Evolutionary conservation across 2,329 filamentous ascomycete species (phyloP), one percentile per base, ranked within the genome.

Genomic region (Aureobasidium sp.): DNA sequence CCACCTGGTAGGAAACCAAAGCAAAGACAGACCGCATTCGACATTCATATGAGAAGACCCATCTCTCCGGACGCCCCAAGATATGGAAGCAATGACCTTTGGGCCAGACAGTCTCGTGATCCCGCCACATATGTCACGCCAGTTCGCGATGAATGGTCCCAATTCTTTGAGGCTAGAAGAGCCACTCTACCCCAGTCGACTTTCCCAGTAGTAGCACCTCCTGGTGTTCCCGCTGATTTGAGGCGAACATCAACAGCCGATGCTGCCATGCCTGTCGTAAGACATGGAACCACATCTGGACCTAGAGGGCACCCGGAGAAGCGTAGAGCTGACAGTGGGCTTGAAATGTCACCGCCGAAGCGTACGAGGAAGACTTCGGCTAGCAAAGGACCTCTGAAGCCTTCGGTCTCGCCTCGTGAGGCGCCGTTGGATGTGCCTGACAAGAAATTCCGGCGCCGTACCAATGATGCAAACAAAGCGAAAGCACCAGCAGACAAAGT

Each of bases 401-500:
- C 45, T 20, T 60, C 57, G 20, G 36, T 42, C 12, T 60, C 57
- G 25, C 57, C 57, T 51, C 44, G 57, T 15, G 45, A 60, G 25
- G 57, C 45, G 20, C 57, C 57, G 7, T 36, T 60, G 9, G 57
- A 51, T 42, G 45, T 29, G 17, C 25, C 45, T 7, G 36, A 41
- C 15, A 60, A 51, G 45, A 49, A 42, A 22, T 45, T 44, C 25
- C 25, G 34, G 11, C 57, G 45, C 11, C 44, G 45, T n/a, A 25
- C 45, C 2, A 49, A 51, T 1, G 45, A 60, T 14, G 29, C 57
- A 20, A 60, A 31, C 34, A 42, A 41, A 58, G 66, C 62, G 65
- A 85, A 29, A 84, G 85, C 20, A 91, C 87, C 68, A 83, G 45
- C 89, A 37, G 90, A 94, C 72, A 90, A 96, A 72, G 90, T 89